These are phyloP conservation scores for Zoysia japonica DNA, from an alignment of 176 grass and related monocot genomes.

Conservation along the genomic window DNA sequence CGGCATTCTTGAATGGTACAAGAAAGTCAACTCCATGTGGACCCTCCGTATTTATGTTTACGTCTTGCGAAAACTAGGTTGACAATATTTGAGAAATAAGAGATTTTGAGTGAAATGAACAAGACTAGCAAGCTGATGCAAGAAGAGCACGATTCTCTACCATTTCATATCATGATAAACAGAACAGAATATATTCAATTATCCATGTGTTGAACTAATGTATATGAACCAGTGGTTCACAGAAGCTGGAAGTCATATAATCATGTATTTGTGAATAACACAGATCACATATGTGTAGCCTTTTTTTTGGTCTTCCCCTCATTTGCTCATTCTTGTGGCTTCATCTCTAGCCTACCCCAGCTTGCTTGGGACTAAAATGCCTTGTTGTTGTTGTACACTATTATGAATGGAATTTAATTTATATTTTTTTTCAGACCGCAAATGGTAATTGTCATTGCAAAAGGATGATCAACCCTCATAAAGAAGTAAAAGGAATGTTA, in stretches of 20 bases:
- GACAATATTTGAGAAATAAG: constrained; percentile 29
- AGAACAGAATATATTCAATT: neutral
- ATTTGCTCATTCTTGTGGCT: neutral
- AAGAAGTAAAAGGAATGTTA: too few relatives aligned
- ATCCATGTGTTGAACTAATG: neutral
- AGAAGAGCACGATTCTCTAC: neutral
- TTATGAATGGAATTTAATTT: too few relatives aligned
- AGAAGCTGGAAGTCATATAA: neutral
- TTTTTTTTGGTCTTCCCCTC: neutral
- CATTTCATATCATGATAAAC: neutral
- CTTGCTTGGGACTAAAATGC: too few relatives aligned
- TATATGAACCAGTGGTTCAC: neutral
- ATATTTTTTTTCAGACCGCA: too few relatives aligned
- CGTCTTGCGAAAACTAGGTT: constrained; percentile 58
- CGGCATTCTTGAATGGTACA: constrained; percentile 68
- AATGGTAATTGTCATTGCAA: too few relatives aligned
- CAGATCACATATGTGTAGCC: neutral
- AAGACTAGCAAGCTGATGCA: constrained; percentile 7
- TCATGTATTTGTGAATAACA: neutral
- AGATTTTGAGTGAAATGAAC: constrained; percentile 17
- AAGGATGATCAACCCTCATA: too few relatives aligned
- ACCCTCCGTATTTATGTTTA: constrained; percentile 43
- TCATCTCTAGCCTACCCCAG: too few relatives aligned
- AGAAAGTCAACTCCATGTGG: constrained; percentile 70
- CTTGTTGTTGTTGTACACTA: too few relatives aligned